Base-by-base conservation (phyloP, 176 grass and related monocot species). In the Triticum monococcum region DNA sequence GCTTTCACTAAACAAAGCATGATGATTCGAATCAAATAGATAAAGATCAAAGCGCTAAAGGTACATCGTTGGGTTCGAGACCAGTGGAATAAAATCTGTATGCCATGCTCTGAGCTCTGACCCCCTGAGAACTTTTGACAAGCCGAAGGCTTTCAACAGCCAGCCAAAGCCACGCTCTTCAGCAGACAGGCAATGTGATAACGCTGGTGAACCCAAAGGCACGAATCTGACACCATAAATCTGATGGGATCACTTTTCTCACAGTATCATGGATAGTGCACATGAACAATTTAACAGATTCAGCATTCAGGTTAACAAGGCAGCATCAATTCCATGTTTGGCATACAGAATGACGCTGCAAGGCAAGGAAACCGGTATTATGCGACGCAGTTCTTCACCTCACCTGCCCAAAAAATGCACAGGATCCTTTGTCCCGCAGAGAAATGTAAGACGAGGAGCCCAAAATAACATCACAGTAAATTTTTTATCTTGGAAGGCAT, bases 131-230 rank as follows among this genome's bases (percentile, higher is more conserved):
- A 50, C 82, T 85, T 89, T 72, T 48, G 60, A 32, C 83, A 36
- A 36, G 69, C 59, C 12, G 45, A 81, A 18, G 28, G 22, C 79
- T 43, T 24, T 24, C 26, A 81, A 31, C 37, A 32, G 26, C 63
- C 37, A 32, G 46, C 28, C 48, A 1, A 16, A 79, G 81, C 2
- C 54, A 61, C 26, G 50, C 63, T 22, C 86, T 88, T 91, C 77
- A 88, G 81, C 77, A 72, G 89, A 85, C 86, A 88, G 18, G 17
- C 68, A 72, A 69, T 38, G 38, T 70, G 46, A 35, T 6, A 87
- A 84, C 75, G 85, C 85, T 24, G 62, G 0, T 84, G 62, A 70
- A 62, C 68, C 69, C 46, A 69, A 77, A 77, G 74, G 40, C n/a
- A 26, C 40, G 17, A n/a, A 36, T 25, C 36, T 72, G 69, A 43